Evolutionary conservation across 2,329 filamentous ascomycete genomes (phyloP).

Genomic region (Calycina herbarum): DNA sequence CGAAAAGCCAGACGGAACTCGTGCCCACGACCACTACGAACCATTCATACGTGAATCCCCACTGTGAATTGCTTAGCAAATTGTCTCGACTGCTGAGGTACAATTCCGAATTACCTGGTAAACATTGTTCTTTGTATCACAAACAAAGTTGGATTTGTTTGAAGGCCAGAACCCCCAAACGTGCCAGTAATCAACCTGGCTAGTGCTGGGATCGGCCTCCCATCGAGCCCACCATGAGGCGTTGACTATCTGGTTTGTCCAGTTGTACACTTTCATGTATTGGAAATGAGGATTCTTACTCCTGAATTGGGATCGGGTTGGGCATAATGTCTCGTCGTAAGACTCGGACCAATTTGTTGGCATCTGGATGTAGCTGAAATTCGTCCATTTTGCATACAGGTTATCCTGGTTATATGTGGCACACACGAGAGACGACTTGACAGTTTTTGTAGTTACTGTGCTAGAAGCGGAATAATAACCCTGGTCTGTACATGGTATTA

Average conservation of each 20-base stretch:
- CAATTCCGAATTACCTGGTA: constrained; percentile 12
- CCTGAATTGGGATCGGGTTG: neutral
- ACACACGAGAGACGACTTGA: too few relatives aligned
- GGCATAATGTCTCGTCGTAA: neutral
- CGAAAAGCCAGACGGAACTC: constrained; percentile 18
- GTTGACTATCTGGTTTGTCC: constrained; percentile 14
- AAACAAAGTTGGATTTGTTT: constrained; percentile 9
- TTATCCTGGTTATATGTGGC: too few relatives aligned
- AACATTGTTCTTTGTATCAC: constrained; percentile 10
- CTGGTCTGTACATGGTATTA: too few relatives aligned
- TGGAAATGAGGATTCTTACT: neutral
- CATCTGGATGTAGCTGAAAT: too few relatives aligned
- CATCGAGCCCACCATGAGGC: constrained; percentile 16
- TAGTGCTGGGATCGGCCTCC: constrained; percentile 7
- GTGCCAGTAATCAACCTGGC: constrained; percentile 8
- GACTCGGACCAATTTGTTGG: too few relatives aligned
- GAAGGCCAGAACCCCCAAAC: constrained; percentile 18
- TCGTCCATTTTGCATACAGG: too few relatives aligned
- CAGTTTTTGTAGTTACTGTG: too few relatives aligned
- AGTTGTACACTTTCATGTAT: constrained; percentile 8
- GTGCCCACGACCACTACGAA: constrained; percentile 15
- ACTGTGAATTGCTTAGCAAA: constrained; percentile 11
- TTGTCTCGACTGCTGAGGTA: neutral
- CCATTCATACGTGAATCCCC: constrained; percentile 25
- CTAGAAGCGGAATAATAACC: too few relatives aligned